A percentile compares a stretch with the other conserved stretches of the same genome.
phyloP scores from a whole-genome alignment of 257 asterid species.

The Solanum phureja region DNA sequence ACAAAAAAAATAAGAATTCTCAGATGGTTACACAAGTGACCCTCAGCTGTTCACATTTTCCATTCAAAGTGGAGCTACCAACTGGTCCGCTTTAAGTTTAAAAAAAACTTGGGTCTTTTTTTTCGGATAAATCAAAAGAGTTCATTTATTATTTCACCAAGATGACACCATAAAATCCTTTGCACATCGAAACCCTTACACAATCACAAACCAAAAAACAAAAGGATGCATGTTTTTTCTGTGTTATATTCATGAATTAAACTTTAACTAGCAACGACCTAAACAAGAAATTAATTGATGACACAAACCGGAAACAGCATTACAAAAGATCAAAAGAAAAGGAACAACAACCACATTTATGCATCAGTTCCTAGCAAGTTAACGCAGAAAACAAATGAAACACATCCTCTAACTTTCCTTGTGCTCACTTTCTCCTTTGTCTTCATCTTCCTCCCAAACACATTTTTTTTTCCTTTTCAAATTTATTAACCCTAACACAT shows the following conservation, averaged over 20 bases:
- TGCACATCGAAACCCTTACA: not conserved
- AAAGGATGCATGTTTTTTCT: not conserved
- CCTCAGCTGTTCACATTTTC: not conserved
- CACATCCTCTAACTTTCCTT: not conserved
- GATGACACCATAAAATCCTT: not conserved
- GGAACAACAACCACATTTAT: not conserved
- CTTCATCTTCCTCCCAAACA: too few species aligned
- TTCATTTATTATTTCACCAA: too few species aligned
- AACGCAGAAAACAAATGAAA: not conserved
- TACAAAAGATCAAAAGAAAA: not conserved
- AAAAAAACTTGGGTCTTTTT: not conserved
- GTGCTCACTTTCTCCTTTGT: not conserved
- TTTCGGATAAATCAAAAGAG: not conserved
- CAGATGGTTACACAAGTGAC: not conserved
- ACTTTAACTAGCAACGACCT: not conserved
- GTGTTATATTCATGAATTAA: not conserved
- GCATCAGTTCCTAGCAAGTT: not conserved
- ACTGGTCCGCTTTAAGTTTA: not conserved
- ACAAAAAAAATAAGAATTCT: not conserved
- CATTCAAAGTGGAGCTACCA: not conserved
- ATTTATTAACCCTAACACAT: not conserved
- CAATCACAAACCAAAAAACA: not conserved
- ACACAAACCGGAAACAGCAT: not conserved
- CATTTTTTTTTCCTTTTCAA: not conserved
- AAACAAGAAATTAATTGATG: not conserved